phyloP scores from a whole-genome alignment of 1,139 yeast genomes.

The Arxiozyma slooffiae region DNA sequence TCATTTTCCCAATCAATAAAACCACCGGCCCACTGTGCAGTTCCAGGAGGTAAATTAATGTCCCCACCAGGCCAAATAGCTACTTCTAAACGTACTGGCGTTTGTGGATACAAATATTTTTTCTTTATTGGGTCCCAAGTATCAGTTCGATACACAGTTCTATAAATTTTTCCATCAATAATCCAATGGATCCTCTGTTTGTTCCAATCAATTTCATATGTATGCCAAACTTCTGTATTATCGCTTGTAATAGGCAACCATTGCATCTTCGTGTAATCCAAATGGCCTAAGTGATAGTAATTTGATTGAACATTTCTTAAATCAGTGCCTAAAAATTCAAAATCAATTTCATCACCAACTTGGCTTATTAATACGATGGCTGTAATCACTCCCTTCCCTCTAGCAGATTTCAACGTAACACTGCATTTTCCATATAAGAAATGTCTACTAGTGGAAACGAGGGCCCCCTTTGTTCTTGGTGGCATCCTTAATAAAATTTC shows the following conservation, averaged over 20 bases:
- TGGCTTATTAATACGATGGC: constrained; percentile 79
- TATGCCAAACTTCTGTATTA: constrained; percentile 63
- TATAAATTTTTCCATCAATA: constrained; percentile 56
- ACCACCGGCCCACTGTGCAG: constrained; percentile 94
- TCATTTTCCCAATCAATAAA: constrained; percentile 55
- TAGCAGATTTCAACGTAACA: constrained; percentile 25
- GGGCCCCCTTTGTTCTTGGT: constrained; percentile 25
- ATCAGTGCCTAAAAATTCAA: constrained; percentile 72
- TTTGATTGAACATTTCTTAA: constrained; percentile 61
- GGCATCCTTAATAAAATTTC: constrained; percentile 28
- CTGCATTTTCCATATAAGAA: constrained; percentile 26
- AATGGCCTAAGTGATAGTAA: constrained; percentile 65
- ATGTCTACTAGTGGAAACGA: constrained; percentile 24
- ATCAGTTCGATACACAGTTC: constrained; percentile 56
- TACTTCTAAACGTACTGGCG: constrained; percentile 78
- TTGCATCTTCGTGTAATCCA: constrained; percentile 52
- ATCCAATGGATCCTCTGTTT: constrained; percentile 65
- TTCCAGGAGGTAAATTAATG: constrained; percentile 55
- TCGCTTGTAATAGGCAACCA: constrained; percentile 32
- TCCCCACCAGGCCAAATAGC: constrained; percentile 94
- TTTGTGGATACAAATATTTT: constrained; percentile 60
- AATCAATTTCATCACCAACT: constrained; percentile 87
- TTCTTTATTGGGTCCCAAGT: constrained; percentile 38
- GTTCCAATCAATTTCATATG: constrained; percentile 75
- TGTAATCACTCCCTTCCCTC: constrained; percentile 60